Percentiles rank a stretch among this genome's conserved stretches.
Evolutionary conservation across 352 stramenopile species (phyloP).

Genomic region (Aphanomyces cochlioides): DNA sequence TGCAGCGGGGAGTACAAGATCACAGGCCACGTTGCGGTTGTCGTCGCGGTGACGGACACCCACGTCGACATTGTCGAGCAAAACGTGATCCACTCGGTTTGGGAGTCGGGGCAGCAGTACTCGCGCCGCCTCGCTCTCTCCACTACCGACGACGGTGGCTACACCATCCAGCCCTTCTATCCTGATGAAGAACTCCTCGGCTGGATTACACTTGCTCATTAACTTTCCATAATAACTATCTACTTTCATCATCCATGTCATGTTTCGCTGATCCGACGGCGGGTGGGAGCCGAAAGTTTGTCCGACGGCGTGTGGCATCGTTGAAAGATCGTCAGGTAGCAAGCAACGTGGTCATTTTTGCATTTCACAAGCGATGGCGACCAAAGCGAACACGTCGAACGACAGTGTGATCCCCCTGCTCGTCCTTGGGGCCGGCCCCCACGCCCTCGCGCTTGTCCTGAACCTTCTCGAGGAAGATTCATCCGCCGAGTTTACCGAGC

Average conservation of each 20-base stretch:
- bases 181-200: not conserved
- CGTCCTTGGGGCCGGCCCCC: slow-evolving; percentile 21
- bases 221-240: too few species aligned
- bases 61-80: slow-evolving; percentile 23
- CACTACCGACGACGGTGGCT: not conserved
- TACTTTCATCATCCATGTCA: too few species aligned
- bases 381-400: not conserved
- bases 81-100: slow-evolving; percentile 7
- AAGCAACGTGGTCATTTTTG: not conserved
- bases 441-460: slow-evolving; percentile 24
- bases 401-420: slow-evolving; percentile 10
- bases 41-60: not conserved
- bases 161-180: not conserved
- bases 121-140: not conserved
- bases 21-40: slow-evolving; percentile 22
- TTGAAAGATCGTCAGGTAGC: too few species aligned
- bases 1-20: not conserved
- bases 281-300: not conserved
- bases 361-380: not conserved
- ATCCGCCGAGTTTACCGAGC: slow-evolving; percentile 16
- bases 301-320: not conserved
- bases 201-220: not conserved
- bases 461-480: slow-evolving; percentile 23
- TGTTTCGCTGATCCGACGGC: too few species aligned
- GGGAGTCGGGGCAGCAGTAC: slow-evolving; percentile 2